Conservation (phyloP, 2,329 filamentous ascomycete species). For the Fusarium sp. region DNA sequence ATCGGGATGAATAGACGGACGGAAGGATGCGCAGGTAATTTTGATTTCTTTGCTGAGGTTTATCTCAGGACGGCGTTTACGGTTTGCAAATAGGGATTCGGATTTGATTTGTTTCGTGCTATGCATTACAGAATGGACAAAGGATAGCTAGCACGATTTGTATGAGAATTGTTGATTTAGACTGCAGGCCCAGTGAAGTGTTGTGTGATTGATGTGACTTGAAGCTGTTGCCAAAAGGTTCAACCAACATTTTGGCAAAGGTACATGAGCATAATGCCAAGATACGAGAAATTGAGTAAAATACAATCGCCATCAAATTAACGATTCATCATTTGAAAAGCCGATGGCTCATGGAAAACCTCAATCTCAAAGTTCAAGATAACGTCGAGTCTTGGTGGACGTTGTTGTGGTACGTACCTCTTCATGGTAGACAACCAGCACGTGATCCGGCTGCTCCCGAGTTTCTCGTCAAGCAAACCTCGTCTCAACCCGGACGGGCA, state of each 20-base stretch:
- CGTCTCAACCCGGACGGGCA: constrained; percentile 10
- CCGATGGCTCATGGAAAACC: not conserved
- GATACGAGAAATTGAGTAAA: not conserved
- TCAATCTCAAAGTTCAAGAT: not conserved
- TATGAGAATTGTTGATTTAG: not conserved
- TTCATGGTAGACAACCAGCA: constrained; percentile 17
- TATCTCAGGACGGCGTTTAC: not conserved
- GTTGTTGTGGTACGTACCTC: not conserved
- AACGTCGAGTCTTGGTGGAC: not conserved
- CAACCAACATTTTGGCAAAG: not conserved
- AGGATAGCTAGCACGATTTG: not conserved
- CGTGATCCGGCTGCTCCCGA: constrained; percentile 42
- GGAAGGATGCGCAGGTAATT: not conserved
- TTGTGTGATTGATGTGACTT: not conserved
- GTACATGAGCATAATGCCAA: not conserved
- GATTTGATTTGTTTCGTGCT: not conserved
- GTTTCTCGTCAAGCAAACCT: constrained; percentile 41
- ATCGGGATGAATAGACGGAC: not conserved
- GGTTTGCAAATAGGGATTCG: not conserved
- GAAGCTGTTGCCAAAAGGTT: not conserved
- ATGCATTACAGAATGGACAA: not conserved
- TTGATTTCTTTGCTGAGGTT: not conserved
- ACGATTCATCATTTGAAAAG: not conserved
- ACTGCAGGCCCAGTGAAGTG: not conserved
- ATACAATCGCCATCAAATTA: not conserved